Base-by-base conservation (phyloP, 2,329 filamentous ascomycete species). In the Mycosphaerella sp. region DNA sequence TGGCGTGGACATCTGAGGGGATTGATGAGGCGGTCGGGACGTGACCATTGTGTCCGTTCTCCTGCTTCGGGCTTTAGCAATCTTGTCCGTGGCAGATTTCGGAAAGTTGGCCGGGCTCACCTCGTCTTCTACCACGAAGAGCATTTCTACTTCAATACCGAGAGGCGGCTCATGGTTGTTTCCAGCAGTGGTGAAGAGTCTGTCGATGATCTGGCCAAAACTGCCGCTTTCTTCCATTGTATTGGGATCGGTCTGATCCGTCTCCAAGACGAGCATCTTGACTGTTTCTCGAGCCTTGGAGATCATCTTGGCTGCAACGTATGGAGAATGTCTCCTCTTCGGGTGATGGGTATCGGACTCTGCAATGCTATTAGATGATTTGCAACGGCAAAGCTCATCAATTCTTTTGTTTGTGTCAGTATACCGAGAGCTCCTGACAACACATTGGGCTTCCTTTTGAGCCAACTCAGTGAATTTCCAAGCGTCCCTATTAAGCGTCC, bases 261-360 rank as follows among this genome's bases (percentile, higher is more conserved):
- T 83, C 65, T 83, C 80, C 6, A 83, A 73, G 54, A 83, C 78
- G 51, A 83, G 69, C 64, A 76, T 73, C 53, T 70, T 70, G 31
- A 75, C 66, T 42, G 66, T 70, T 9, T 69, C 64, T 44, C 23
- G 29, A 3, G 48, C 32, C 34, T 29, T 51, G 1, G 42, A 39
- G 7, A 51, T 51, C 48, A 51, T 51, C 1, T 21, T 41, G 17
- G 40, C 21, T 17, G 29, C 12, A 14, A 21, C 10, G 3, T 39
- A 4, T 3, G 17, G 34, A 4, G 7, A 7, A 8, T 12, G 17
- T 44, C 7, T 9, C 5, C 6, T 9, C 8, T 4, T 14, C 8
- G 21, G 4, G 40, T 42, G 8, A n/a, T 23, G 23, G 21, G 21
- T 21, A 21, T 21, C 21, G 21, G 21, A 21, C 21, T 21, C 21